These are phyloP conservation scores for Saccharomycopsis fermentans DNA, from an alignment of 805 yeast species.

Conservation along the genomic window DNA sequence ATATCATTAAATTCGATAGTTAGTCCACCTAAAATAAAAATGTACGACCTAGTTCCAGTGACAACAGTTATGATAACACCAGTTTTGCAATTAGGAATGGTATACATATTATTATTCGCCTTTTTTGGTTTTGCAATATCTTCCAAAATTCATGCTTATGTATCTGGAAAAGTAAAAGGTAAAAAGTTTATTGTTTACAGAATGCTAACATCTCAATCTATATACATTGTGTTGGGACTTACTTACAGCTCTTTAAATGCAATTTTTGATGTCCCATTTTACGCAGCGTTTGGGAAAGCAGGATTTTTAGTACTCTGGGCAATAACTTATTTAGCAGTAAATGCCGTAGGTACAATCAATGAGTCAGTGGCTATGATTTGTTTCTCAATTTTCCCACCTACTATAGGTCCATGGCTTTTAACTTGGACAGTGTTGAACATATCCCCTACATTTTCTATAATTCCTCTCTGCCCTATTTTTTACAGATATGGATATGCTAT, in stretches of 20 bases:
- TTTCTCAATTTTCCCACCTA: conserved; percentile 48
- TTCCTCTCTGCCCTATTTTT: conserved; percentile 41
- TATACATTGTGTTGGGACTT: conserved; percentile 49
- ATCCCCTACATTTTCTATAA: conserved; percentile 57
- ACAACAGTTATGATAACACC: conserved; percentile 44
- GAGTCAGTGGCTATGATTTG: conserved; percentile 51
- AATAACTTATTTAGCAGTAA: conserved; percentile 55
- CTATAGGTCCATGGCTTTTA: conserved; percentile 61
- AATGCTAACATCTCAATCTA: conserved; percentile 36
- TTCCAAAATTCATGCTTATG: conserved; percentile 38
- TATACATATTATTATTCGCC: conserved; percentile 60
- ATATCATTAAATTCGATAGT: conserved; percentile 11
- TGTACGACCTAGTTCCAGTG: conserved; percentile 41
- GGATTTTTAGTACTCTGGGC: conserved; percentile 75
- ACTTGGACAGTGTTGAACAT: conserved; percentile 62
- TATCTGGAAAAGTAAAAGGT: conserved; percentile 37
- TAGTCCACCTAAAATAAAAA: conserved; percentile 28
- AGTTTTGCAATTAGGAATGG: conserved; percentile 66
- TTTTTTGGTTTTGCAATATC: conserved; percentile 62
- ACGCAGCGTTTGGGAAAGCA: conserved; percentile 47
- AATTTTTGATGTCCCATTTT: conserved; percentile 57
- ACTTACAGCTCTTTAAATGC: conserved; percentile 50
- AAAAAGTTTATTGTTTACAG: conserved; percentile 44
- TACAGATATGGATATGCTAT: conserved; percentile 53
- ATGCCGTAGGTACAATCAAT: conserved; percentile 67